Percentiles rank a stretch among this genome's conserved stretches.
These are phyloP conservation scores for Aspergillus ustus DNA, from an alignment of 2,329 filamentous ascomycete species.

Conservation along the genomic window DNA sequence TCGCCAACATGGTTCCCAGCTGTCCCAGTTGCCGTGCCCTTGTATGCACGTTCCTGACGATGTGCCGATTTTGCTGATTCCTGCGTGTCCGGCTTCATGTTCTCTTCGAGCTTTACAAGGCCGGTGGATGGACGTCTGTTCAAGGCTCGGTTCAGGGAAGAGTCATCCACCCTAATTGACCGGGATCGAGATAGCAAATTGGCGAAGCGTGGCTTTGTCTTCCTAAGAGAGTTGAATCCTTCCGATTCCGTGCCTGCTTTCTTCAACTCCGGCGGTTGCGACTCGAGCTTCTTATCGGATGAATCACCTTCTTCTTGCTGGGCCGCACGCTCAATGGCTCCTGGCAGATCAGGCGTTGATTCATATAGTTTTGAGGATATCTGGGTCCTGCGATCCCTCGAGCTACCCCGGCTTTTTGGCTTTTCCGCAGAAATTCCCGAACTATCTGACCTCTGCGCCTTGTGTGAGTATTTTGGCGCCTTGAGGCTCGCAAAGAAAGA, in stretches of 20 bases:
- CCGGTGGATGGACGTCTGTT: slow-evolving; percentile 46
- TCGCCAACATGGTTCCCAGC: slow-evolving; percentile 75
- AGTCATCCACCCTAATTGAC: slow-evolving; percentile 50
- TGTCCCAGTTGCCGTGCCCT: slow-evolving; percentile 68
- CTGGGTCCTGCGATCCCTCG: slow-evolving; percentile 46
- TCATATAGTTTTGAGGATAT: slow-evolving; percentile 43
- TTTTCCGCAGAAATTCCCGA: slow-evolving; percentile 42
- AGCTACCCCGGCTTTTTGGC: slow-evolving; percentile 49
- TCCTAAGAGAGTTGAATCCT: slow-evolving; percentile 37
- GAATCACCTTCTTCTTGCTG: slow-evolving; percentile 32
- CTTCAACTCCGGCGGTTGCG: slow-evolving; percentile 29
- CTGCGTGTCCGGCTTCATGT: slow-evolving; percentile 39
- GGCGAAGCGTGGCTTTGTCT: slow-evolving; percentile 51
- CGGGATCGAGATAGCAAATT: slow-evolving; percentile 50
- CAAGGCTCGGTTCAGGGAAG: slow-evolving; percentile 35
- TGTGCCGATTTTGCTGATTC: slow-evolving; percentile 66
- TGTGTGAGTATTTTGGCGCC: slow-evolving; percentile 51
- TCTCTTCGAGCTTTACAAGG: slow-evolving; percentile 44
- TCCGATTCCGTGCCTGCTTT: slow-evolving; percentile 37
- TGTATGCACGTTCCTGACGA: slow-evolving; percentile 69
- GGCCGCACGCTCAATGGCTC: slow-evolving; percentile 33
- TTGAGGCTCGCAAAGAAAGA: slow-evolving; percentile 54
- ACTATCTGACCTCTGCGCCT: slow-evolving; percentile 46
- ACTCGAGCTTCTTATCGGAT: slow-evolving; percentile 28
- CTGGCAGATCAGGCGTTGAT: slow-evolving; percentile 49